Base-by-base conservation (phyloP, 768 basidiomycete species). In the Daedaleopsis nitida region DNA sequence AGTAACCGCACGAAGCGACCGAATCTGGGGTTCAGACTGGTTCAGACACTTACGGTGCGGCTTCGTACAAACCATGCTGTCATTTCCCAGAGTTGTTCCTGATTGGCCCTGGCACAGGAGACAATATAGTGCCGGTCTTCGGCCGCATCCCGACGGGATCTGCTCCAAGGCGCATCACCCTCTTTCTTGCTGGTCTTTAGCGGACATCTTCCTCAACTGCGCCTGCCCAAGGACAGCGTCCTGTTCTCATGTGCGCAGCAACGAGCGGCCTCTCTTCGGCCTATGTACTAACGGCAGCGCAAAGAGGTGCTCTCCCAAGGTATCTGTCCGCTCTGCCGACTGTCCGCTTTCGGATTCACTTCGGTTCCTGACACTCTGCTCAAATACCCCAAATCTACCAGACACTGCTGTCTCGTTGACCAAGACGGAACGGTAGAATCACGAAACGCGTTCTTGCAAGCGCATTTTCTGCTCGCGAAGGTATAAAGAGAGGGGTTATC, bases 201-300 rank as follows among this genome's bases (percentile, higher is more conserved):
- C 13, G 38, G 3, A 14, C 10, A 34, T 23, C 34, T 32, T 52
- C 49, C 11, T 21, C 48, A 16, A 39, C n/a, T 37, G 32, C 5
- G 8, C 24, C 32, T 24, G 27, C 49, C 50, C 32, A 4, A 44
- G 27, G 13, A 44, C 24, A 23, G 17, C 23, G 37, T 44, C 43
- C 50, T 44, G 61, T 38, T 24, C 52, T 54, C 55, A 57, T 57
- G 61, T 58, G 52, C 56, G 21, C 45, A 27, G 16, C 45, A 39
- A 34, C 45, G 24, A 24, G 54, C 61, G 61, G 61, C 9, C 43
- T 35, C 55, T 62, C 61, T 45, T 57, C 61, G 61, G 61, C 37
- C 24, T 16, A 43, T n/a, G 23, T 12, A 49, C 21, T 35, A 54
- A 24, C 55, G 27, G 27, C 17, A 16, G n/a, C 32, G 42, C 9